Base-by-base conservation (phyloP, 2,329 filamentous ascomycete species). In the Cladosporium sp. region DNA sequence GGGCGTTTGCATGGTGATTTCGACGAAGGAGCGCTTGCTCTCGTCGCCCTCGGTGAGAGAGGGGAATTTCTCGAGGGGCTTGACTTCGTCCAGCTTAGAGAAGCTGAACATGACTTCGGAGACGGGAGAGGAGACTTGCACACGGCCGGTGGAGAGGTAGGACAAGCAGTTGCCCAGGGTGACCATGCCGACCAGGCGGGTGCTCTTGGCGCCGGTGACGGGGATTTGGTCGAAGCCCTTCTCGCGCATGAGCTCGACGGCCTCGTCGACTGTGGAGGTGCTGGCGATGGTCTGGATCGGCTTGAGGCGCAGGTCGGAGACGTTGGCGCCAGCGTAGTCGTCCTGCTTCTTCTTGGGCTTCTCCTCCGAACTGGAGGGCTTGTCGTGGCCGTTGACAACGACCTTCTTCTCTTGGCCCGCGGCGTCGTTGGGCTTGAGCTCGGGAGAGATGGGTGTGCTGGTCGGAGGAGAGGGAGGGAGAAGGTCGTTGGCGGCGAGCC, bases 141-240 rank as follows among this genome's bases (percentile, higher is more conserved):
- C 90, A 32, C 91, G 85, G 13, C 89, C 88, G 43, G 84, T 83
- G 1, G 88, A 91, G 62, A 98, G 86, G 74, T 89, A 93, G 62
- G 85, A 91, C 43, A 98, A 83, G 47, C 97, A 78, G 70, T 98
- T 97, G 38, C 94, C 93, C 22, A 98, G 82, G 0, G 93, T 98
- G 33, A 98, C 87, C 6, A 98, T 82, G 29, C 93, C 93, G 43
- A 95, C 89, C 6, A 98, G 85, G 62, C 82, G 84, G 15, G 59
- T 57, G 55, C 76, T 79, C 4, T 79, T 79, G 15, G 83, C 73
- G 1, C 83, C 78, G 7, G 94, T 84, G 13, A 98, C 93, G 38
- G 93, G 93, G 36, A 98, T 85, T 72, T 98, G 94, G 66, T 98
- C 94, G 68, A 96, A 98, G 55, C 90, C 89, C 74, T 93, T 95